phyloP scores from a whole-genome alignment of 225 moss, liverwort and hornwort species.

The Sphagnum tenellum region DNA sequence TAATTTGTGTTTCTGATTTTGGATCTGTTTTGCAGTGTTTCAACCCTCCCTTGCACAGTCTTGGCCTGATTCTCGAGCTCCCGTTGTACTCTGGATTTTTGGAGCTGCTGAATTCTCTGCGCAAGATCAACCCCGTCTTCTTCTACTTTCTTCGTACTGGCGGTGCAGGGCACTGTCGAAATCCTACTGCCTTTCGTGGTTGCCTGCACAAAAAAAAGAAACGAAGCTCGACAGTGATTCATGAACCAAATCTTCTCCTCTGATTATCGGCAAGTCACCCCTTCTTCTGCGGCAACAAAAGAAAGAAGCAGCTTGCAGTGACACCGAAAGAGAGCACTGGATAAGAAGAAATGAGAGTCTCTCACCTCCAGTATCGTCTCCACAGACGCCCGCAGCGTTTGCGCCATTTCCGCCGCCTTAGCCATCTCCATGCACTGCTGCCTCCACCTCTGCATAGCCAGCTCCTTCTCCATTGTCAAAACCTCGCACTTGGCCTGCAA shows the following conservation, averaged over 20 bases:
- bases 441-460: slow-evolving; percentile 28
- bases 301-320: too few relatives aligned
- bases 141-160: slow-evolving; percentile 13
- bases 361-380: slow-evolving; percentile 48
- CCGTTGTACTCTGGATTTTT: slow-evolving; percentile 25
- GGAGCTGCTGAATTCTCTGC: slow-evolving; percentile 35
- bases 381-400: slow-evolving; percentile 33
- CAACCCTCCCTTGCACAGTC: slow-evolving; percentile 37
- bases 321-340: too few relatives aligned
- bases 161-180: slow-evolving; percentile 42
- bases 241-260: neutral
- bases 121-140: slow-evolving; percentile 22
- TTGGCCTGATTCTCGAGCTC: slow-evolving; percentile 39
- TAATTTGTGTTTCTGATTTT: slow-evolving; percentile 18
- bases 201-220: neutral
- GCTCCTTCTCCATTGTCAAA: slow-evolving; percentile 45
- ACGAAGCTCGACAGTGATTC: neutral
- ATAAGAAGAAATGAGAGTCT: neutral
- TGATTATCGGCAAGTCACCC: too few relatives aligned
- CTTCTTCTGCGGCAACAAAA: too few relatives aligned
- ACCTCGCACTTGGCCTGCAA: slow-evolving; percentile 42
- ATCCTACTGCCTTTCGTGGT: neutral
- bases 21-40: slow-evolving; percentile 31
- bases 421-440: slow-evolving; percentile 47
- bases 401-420: slow-evolving; percentile 52